Percentiles rank a stretch among this genome's conserved stretches.
Conservation (phyloP, 2,329 filamentous ascomycete species). For the Aspergillus sp. region DNA sequence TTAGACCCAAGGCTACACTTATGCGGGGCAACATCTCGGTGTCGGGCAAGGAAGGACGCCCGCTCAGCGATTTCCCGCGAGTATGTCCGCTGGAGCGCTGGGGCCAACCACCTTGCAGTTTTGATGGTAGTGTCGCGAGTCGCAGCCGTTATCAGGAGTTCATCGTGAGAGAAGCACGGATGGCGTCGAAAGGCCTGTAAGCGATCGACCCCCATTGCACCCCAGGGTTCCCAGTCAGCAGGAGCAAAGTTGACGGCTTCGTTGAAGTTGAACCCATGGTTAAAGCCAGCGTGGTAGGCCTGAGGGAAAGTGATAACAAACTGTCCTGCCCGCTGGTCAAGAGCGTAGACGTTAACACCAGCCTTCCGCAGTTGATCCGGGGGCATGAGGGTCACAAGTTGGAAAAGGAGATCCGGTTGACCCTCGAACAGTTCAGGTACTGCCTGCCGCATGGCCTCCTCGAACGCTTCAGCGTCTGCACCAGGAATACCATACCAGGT, state of each 20-base stretch:
- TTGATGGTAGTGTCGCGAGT: constrained; percentile 77
- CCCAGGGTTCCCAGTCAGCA: constrained; percentile 89
- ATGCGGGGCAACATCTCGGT: constrained; percentile 56
- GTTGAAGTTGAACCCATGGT: constrained; percentile 98
- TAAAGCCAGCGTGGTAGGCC: constrained; percentile 96
- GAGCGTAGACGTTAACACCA: constrained; percentile 85
- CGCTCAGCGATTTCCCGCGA: constrained; percentile 70
- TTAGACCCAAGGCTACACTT: constrained; percentile 53
- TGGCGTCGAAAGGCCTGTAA: constrained; percentile 85
- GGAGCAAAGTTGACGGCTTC: constrained; percentile 98
- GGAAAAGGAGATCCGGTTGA: constrained; percentile 92
- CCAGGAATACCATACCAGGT: constrained; percentile 99
- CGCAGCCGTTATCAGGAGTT: constrained; percentile 86
- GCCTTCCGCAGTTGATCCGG: constrained; percentile 91
- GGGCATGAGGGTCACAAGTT: constrained; percentile 91
- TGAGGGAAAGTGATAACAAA: constrained; percentile 96
- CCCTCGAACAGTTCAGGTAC: constrained; percentile 96
- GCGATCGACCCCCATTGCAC: constrained; percentile 79
- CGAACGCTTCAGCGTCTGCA: constrained; percentile 90
- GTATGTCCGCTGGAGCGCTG: constrained; percentile 75
- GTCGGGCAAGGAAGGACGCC: constrained; percentile 64
- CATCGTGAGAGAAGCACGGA: constrained; percentile 96
- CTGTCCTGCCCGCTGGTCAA: constrained; percentile 95
- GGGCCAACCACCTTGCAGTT: constrained; percentile 91
- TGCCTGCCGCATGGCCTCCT: constrained; percentile 89